Evolutionary conservation across 2,329 filamentous ascomycete genomes (phyloP).

Genomic region (Thielaviopsis punctulata): DNA sequence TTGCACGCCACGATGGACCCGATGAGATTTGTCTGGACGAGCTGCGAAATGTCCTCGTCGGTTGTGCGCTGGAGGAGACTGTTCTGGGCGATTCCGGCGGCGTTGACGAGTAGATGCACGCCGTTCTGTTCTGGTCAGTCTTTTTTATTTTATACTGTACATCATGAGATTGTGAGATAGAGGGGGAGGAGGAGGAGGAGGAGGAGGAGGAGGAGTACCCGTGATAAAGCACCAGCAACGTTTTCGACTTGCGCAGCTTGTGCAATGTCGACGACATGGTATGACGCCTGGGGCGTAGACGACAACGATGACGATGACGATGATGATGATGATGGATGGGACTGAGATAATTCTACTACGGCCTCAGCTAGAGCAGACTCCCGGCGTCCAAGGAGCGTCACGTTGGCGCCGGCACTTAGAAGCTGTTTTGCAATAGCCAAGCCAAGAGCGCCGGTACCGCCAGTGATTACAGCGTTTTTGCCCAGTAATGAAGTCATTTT

Average conservation of each 20-base stretch:
- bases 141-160: not conserved
- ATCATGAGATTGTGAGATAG: not conserved
- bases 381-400: slow-evolving; percentile 44
- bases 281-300: not conserved
- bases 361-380: slow-evolving; percentile 27
- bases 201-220: slow-evolving; percentile 42
- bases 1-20: slow-evolving; percentile 47
- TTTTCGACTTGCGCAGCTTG: slow-evolving; percentile 51
- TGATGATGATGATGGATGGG: slow-evolving; percentile 13
- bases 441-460: slow-evolving; percentile 55
- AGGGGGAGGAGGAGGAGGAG: slow-evolving; percentile 14
- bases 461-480: slow-evolving; percentile 45
- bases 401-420: slow-evolving; percentile 39
- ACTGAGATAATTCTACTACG: slow-evolving; percentile 18
- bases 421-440: slow-evolving; percentile 50
- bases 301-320: slow-evolving; percentile 15
- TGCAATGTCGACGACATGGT: slow-evolving; percentile 2
- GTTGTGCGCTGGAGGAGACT: slow-evolving; percentile 42
- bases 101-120: slow-evolving; percentile 54
- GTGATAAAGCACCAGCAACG: slow-evolving; percentile 56
- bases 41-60: slow-evolving; percentile 31
- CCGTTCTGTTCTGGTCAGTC: slow-evolving; percentile 9
- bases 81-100: slow-evolving; percentile 55
- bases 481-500: slow-evolving; percentile 20
- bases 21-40: slow-evolving; percentile 54